Conservation (phyloP, 2,329 filamentous ascomycete species). For the Phialocephala sp. region DNA sequence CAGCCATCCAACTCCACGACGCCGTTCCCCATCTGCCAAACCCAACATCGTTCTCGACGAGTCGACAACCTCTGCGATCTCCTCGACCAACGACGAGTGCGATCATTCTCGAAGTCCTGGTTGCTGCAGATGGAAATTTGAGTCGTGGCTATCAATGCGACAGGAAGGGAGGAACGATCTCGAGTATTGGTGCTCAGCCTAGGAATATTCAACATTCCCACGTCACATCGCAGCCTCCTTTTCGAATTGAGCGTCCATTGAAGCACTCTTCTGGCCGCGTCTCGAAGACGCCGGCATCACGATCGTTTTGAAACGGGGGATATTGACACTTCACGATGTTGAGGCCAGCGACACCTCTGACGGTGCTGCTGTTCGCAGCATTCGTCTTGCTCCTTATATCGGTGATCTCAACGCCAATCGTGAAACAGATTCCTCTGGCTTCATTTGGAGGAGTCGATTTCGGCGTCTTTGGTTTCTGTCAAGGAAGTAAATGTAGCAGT, state of each 20-base stretch:
- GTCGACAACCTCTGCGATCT: neutral
- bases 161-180: neutral
- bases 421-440: constrained; percentile 83
- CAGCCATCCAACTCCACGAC: neutral
- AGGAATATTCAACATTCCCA: constrained; percentile 18
- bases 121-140: neutral
- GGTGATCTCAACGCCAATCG: constrained; percentile 88
- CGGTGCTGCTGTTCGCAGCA: constrained; percentile 81
- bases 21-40: neutral
- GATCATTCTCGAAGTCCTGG: neutral
- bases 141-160: neutral
- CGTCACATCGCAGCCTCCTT: constrained; percentile 8
- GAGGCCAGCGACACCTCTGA: constrained; percentile 89
- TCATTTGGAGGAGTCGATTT: constrained; percentile 78
- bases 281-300: constrained; percentile 51
- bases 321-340: constrained; percentile 55
- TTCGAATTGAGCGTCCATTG: constrained; percentile 25
- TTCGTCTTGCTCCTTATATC: constrained; percentile 86
- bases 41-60: neutral
- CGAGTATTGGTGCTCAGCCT: constrained; percentile 19
- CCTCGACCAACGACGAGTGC: neutral
- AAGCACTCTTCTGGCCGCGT: constrained; percentile 46
- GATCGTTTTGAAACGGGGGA: constrained; percentile 31
- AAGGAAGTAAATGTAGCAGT: constrained; percentile 66
- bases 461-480: constrained; percentile 92